A percentile compares a stretch with the other conserved stretches of the same genome.
phyloP scores from a whole-genome alignment of 371 early-diverging fungal species.

The Choanephora cucurbitarum region DNA sequence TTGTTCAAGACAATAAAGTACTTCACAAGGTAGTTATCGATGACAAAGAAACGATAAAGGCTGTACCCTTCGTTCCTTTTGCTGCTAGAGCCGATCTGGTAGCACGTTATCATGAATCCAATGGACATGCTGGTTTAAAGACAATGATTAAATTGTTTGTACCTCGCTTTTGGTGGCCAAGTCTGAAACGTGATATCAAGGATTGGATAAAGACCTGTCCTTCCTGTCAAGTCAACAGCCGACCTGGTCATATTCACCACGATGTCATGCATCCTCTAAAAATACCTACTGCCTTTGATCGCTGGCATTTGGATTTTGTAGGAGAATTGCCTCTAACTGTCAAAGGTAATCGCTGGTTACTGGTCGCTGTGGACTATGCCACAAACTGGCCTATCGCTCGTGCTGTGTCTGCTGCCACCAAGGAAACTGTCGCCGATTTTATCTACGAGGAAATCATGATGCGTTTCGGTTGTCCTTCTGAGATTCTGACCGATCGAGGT shows the following conservation, averaged over 20 bases:
- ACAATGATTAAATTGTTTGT: too few species aligned
- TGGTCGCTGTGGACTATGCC: conserved; percentile 41
- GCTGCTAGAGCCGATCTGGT: conserved; percentile 17
- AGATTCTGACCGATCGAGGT: conserved; percentile 38
- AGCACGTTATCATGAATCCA: too few species aligned
- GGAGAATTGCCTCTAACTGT: conserved; percentile 23
- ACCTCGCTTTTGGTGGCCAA: too few species aligned
- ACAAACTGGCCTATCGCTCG: conserved; percentile 46
- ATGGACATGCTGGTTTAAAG: too few species aligned
- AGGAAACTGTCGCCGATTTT: conserved; percentile 29
- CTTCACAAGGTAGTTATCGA: conserved; percentile 1
- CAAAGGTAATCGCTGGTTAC: conserved; percentile 24
- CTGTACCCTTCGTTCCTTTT: conserved; percentile 1
- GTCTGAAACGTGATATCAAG: too few species aligned
- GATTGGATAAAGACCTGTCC: too few species aligned
- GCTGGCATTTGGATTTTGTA: conserved; percentile 31
- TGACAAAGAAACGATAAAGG: background rate
- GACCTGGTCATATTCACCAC: too few species aligned
- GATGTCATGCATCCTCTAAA: too few species aligned
- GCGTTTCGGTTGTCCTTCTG: conserved; percentile 25
- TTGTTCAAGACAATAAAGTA: conserved; percentile 13
- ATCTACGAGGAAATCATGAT: too few species aligned
- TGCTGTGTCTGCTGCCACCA: conserved; percentile 35
- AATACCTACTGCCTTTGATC: too few species aligned
- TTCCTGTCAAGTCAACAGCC: too few species aligned